These are phyloP conservation scores for Neurospora sp. DNA, from an alignment of 495 filamentous ascomycete genomes.

Conservation along the genomic window DNA sequence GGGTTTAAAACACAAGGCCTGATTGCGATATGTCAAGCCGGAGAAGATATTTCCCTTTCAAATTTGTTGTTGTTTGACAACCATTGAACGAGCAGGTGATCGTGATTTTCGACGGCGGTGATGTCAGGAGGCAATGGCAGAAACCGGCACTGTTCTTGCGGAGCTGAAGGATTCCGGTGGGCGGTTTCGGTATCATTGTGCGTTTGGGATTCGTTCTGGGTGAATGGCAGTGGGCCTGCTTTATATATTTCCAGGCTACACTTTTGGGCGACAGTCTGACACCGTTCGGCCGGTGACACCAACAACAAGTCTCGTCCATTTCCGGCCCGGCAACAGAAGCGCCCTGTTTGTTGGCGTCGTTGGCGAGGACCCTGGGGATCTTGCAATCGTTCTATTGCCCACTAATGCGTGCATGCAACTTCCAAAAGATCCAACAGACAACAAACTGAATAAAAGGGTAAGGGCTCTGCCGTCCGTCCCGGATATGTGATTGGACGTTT, in stretches of 20 bases:
- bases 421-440: background rate
- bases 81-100: background rate
- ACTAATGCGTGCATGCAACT: background rate
- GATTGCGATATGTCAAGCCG: background rate
- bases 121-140: slow-evolving; percentile 5
- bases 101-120: slow-evolving; percentile 1
- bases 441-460: background rate
- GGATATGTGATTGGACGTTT: background rate
- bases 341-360: background rate
- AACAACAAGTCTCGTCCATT: background rate
- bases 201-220: background rate
- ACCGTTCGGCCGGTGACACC: background rate
- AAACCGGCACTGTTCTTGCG: slow-evolving; percentile 2
- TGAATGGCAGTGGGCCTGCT: background rate
- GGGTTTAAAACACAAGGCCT: background rate
- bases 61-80: background rate
- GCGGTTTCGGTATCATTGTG: background rate
- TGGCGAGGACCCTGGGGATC: background rate
- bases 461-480: background rate
- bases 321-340: background rate
- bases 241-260: background rate
- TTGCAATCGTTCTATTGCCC: background rate
- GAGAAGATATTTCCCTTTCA: background rate
- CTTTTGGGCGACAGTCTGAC: background rate
- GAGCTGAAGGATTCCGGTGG: background rate